A percentile compares a stretch with the other conserved stretches of the same genome.
phyloP scores from a whole-genome alignment of 306 rosid species.

The Cicer judaicum region DNA sequence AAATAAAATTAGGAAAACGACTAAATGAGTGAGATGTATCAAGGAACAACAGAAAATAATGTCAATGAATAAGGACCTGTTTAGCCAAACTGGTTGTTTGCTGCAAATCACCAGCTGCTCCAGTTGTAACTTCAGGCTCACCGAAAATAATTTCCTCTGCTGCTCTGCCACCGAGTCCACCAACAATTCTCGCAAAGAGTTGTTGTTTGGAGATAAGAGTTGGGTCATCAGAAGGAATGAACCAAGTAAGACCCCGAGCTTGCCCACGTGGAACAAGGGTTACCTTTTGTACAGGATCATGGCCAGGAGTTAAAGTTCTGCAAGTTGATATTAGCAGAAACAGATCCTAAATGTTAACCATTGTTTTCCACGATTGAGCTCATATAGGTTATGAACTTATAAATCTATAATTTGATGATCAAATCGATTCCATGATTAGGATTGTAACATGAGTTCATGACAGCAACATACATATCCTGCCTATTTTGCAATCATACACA shows the following conservation, averaged over 20 bases:
- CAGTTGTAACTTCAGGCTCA: conserved; percentile 97
- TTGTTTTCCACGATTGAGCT: neutral
- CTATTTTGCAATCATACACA: neutral
- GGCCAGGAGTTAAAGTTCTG: conserved; percentile 99
- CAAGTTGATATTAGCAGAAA: conserved; percentile 34
- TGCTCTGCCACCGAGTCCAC: conserved; percentile 98
- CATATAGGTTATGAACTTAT: neutral
- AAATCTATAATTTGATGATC: neutral
- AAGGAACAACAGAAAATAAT: neutral
- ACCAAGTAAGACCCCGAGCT: conserved; percentile 99
- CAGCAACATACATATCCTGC: conserved; percentile 1
- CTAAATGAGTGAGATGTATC: neutral
- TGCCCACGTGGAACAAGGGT: conserved; percentile 96
- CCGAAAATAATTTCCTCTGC: conserved; percentile 97
- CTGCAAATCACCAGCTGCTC: conserved; percentile 97
- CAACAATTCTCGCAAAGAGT: conserved; percentile 97
- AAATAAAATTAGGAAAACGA: neutral
- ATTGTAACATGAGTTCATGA: conserved; percentile 12
- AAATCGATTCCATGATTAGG: neutral
- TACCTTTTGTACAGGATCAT: conserved; percentile 92
- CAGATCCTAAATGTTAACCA: conserved; percentile 24
- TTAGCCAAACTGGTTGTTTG: conserved; percentile 94
- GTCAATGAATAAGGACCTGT: conserved; percentile 63
- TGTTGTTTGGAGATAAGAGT: conserved; percentile 95
- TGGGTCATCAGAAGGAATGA: conserved; percentile 94